phyloP scores from a whole-genome alignment of 495 filamentous ascomycete species.

The Ramalina intermedia region DNA sequence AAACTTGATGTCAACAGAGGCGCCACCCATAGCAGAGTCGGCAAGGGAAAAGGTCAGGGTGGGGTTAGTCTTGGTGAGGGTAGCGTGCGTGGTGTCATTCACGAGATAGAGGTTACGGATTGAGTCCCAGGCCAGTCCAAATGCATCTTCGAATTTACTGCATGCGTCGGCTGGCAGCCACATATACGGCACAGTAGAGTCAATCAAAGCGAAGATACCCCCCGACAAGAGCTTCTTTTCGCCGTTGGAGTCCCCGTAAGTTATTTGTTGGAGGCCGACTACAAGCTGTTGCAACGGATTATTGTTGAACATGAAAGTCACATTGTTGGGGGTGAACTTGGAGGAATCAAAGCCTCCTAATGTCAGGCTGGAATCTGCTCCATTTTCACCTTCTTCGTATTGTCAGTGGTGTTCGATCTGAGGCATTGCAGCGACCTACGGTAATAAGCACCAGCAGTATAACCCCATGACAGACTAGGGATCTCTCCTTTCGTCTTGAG shows the following conservation, averaged over 20 bases:
- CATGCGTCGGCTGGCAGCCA: slow-evolving; percentile 47
- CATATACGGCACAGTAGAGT: slow-evolving; percentile 48
- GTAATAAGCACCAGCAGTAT: slow-evolving; percentile 49
- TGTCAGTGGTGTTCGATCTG: neutral
- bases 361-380: slow-evolving; percentile 35
- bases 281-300: slow-evolving; percentile 30
- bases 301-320: slow-evolving; percentile 34
- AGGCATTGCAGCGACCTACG: slow-evolving; percentile 18
- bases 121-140: slow-evolving; percentile 33
- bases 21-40: slow-evolving; percentile 21
- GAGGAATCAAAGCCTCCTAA: slow-evolving; percentile 47
- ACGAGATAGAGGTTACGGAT: slow-evolving; percentile 35
- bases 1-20: slow-evolving; percentile 32
- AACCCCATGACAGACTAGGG: slow-evolving; percentile 45
- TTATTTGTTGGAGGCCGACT: slow-evolving; percentile 36
- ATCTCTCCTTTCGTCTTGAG: slow-evolving; percentile 35
- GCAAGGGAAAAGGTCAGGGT: slow-evolving; percentile 35
- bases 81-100: slow-evolving; percentile 29
- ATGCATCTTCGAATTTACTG: slow-evolving; percentile 38
- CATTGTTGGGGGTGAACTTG: slow-evolving; percentile 36
- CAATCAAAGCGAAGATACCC: slow-evolving; percentile 38
- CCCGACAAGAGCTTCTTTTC: slow-evolving; percentile 26
- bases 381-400: slow-evolving; percentile 20
- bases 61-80: slow-evolving; percentile 29
- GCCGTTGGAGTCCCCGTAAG: slow-evolving; percentile 20